Base-by-base conservation (phyloP, 257 asterid genomes). In the Jacaranda mimosifolia region DNA sequence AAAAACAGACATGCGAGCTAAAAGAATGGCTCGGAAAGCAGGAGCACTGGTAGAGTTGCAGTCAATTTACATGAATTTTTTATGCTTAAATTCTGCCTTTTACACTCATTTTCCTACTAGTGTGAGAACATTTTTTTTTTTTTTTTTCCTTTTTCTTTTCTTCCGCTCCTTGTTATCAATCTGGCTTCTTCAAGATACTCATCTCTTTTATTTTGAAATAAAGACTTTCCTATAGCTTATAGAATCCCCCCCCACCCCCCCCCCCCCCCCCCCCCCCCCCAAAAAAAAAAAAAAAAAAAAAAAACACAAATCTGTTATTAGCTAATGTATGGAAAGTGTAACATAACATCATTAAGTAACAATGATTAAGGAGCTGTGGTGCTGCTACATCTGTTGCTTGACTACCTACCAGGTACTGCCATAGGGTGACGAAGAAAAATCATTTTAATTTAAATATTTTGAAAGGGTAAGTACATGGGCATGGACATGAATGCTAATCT, bases 21-120 rank as follows among this genome's bases (percentile, higher is more conserved):
- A 95, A 87, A 86, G 99, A 82, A 95, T 95, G 99, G 99, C 99
- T 72, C 90, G 99, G 35, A 95, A 93, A 90, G 98, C 99, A 42
- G 99, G 99, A 87, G 99, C 99, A 76, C 85, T 95, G 99, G 99
- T 95, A 93, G 52, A 82, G 78, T 75, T 81, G 9, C 68, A 5
- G 26, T 66, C 40, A 64, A 56, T 19, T 68, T 39, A 45, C 58
- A 51, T 55, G 32, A 58, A 57, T 66, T 66, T 59, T 18, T 17
- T 59, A 60, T 64, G 53, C 45, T 58, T 79, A 68, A 3, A 75
- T 74, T 48, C 56, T 32, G 68, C 73, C 59, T 59, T 73, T 11
- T 32, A 21, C 43, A 18, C 52, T 70, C 58, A 52, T 52, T 4
- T n/a, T 52, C 53, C 53, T 48, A 48, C 2, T 48, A 48, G 53